phyloP scores from a whole-genome alignment of 2,329 filamentous ascomycete genomes.

The Fusarium azukiicola region DNA sequence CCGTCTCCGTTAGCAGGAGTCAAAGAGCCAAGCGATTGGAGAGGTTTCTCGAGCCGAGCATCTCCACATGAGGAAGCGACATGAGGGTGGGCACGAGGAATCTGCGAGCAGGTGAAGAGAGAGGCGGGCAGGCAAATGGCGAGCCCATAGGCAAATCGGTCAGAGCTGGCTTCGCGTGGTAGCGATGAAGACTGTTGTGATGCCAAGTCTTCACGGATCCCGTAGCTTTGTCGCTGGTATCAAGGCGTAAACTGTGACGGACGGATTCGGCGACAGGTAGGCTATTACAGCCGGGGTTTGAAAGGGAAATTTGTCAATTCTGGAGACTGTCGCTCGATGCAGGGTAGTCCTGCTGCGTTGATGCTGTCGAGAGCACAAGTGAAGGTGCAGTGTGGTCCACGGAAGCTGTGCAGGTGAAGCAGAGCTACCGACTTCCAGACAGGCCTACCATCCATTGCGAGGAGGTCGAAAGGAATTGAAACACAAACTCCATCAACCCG shows the following conservation, averaged over 20 bases:
- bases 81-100: background rate
- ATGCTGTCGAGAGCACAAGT: background rate
- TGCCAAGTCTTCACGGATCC: background rate
- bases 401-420: background rate
- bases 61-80: background rate
- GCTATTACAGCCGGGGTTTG: background rate
- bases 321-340: background rate
- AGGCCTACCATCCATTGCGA: background rate
- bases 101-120: background rate
- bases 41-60: background rate
- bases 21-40: background rate
- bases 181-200: background rate
- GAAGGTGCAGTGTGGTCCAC: background rate
- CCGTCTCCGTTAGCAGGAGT: background rate
- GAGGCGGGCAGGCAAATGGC: background rate
- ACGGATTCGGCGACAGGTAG: background rate
- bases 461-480: background rate
- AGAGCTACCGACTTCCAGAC: background rate
- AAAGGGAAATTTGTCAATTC: background rate
- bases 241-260: constrained; percentile 6
- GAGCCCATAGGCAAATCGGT: background rate
- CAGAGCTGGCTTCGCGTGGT: background rate
- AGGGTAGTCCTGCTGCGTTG: background rate
- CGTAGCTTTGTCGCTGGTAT: background rate
- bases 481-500: background rate